These are phyloP conservation scores for Puccinia brachypodii DNA, from an alignment of 1,284 basidiomycete species.

Conservation along the genomic window DNA sequence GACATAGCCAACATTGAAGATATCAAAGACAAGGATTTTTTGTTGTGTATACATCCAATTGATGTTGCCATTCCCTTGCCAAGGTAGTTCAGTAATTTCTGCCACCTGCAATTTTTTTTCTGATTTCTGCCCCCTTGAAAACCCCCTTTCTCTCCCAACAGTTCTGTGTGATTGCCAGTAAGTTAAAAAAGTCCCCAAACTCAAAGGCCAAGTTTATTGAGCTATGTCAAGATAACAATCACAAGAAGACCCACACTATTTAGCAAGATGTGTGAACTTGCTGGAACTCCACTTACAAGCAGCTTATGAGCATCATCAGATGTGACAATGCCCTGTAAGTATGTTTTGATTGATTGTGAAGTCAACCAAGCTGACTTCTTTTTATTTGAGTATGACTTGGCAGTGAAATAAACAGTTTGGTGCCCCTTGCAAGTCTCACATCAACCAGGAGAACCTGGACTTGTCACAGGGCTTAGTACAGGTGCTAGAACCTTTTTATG, in stretches of 20 bases:
- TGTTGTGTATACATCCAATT: too few relatives aligned
- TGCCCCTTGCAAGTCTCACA: neutral
- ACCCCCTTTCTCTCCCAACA: neutral
- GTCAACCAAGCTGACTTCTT: too few relatives aligned
- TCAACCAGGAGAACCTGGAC: neutral
- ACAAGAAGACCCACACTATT: constrained; percentile 4
- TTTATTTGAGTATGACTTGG: constrained; percentile 1
- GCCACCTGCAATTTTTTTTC: too few relatives aligned
- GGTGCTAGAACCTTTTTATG: neutral
- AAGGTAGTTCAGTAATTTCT: too few relatives aligned
- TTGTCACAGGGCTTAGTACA: neutral
- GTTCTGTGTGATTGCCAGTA: neutral
- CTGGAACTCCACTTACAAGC: constrained; percentile 8
- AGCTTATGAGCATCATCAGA: neutral
- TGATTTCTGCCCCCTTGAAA: too few relatives aligned
- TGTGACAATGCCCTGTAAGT: neutral
- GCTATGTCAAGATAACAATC: neutral
- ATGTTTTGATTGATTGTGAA: too few relatives aligned
- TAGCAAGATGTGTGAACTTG: neutral
- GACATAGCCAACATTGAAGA: too few relatives aligned
- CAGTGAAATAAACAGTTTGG: neutral
- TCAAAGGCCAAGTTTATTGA: constrained; percentile 2
- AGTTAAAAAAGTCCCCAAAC: constrained; percentile 1
- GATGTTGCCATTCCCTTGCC: too few relatives aligned
- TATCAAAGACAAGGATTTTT: too few relatives aligned